phyloP scores from a whole-genome alignment of 345 rosid species.

The Ailanthus altissimus region DNA sequence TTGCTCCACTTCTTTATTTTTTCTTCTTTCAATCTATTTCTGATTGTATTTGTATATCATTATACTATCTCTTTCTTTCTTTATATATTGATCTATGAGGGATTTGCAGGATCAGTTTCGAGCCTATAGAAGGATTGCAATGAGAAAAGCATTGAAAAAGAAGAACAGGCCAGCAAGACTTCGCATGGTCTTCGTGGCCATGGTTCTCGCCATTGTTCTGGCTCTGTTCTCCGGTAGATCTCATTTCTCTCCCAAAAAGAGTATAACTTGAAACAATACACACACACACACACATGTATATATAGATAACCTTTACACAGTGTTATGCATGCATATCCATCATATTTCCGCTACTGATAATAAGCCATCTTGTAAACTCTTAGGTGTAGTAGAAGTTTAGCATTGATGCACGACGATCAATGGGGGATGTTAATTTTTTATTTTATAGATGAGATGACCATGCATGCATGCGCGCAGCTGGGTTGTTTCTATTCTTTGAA shows the following conservation, averaged over 20 bases:
- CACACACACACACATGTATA: too few relatives aligned
- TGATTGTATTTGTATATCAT: too few relatives aligned
- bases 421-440: neutral
- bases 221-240: constrained; percentile 13
- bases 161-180: neutral
- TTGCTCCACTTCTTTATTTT: too few relatives aligned
- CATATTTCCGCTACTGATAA: neutral
- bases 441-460: neutral
- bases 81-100: neutral
- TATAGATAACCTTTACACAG: too few relatives aligned
- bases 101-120: neutral
- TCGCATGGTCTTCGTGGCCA: neutral
- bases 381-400: neutral
- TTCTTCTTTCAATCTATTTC: too few relatives aligned
- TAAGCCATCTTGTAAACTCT: neutral
- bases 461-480: constrained; percentile 8
- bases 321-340: too few relatives aligned
- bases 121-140: neutral
- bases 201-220: neutral
- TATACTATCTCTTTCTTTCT: neutral
- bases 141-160: neutral
- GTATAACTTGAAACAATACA: neutral
- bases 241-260: neutral
- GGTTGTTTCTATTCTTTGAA: neutral
- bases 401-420: neutral